A percentile compares a stretch with the other conserved stretches of the same genome.
phyloP scores from a whole-genome alignment of 2,329 filamentous ascomycete genomes.

The Monosporascus sp. region DNA sequence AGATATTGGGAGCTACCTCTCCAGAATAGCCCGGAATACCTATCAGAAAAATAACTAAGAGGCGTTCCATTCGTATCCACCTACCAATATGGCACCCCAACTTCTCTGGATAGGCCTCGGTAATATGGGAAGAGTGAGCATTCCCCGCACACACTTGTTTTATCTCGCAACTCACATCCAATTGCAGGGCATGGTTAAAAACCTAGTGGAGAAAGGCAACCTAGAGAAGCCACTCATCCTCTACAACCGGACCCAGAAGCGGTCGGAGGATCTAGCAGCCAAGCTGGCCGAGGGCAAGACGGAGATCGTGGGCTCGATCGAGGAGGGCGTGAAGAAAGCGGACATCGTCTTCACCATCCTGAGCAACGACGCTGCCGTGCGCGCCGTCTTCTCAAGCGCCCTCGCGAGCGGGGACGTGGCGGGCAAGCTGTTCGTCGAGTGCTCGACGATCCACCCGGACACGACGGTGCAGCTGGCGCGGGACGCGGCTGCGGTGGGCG shows the following conservation, averaged over 20 bases:
- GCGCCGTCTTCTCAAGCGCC: constrained; percentile 54
- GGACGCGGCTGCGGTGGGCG: constrained; percentile 53
- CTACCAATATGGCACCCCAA: constrained; percentile 47
- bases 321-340: constrained; percentile 61
- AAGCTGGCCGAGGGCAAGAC: constrained; percentile 58
- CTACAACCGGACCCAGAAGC: constrained; percentile 71
- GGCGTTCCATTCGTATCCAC: no score
- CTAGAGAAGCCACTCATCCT: constrained; percentile 69
- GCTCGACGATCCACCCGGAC: constrained; percentile 82
- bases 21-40: no score
- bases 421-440: constrained; percentile 79
- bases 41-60: no score
- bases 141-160: background rate
- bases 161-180: constrained; percentile 2
- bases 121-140: constrained; percentile 75
- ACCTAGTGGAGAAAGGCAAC: constrained; percentile 72
- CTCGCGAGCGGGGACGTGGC: constrained; percentile 48
- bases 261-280: constrained; percentile 58
- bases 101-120: constrained; percentile 79
- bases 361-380: constrained; percentile 70
- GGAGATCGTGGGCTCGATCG: constrained; percentile 57
- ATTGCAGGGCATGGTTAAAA: constrained; percentile 73
- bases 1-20: no score
- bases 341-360: constrained; percentile 82
- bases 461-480: constrained; percentile 65